Evolutionary conservation across 257 asterid species (phyloP), one percentile per base, ranked within the genome.

Genomic region (Datura wrightii): DNA sequence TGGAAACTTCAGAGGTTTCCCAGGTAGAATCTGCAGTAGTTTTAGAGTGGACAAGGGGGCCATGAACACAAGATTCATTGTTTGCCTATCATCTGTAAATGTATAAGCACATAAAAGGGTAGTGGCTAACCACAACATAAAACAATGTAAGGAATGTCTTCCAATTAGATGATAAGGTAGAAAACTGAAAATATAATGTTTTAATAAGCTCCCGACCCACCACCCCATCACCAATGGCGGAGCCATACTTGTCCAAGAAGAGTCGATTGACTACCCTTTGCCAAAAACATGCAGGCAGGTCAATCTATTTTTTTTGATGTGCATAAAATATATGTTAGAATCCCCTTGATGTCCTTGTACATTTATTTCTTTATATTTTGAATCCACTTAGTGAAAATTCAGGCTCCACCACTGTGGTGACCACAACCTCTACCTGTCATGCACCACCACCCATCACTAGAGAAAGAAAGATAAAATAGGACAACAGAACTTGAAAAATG

Each of bases 11-110:
- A 46, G 89, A 76, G 87, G 85, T 87, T 63, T 89, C 91, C 94
- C 90, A 89, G 62, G 87, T 71, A 34, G 89, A 56, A 86, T 87
- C 86, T 78, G 87, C 89, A 86, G 90, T 65, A 86, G 83, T 79
- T 88, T 86, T 85, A 36, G 88, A 83, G 86, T 85, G 87, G 66
- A 88, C 39, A 67, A 71, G 82, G 70, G 91, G 90, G 78, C 63
- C 72, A 81, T 87, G 91, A 91, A 76, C 82, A 91, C 86, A 88
- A 90, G 90, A 81, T 89, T 90, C 93, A 89, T 81, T 37, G 86
- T 91, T 69, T 90, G 92, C 86, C 90, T 88, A 84, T 92, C 91
- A 83, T 90, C 99, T 94, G 89, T n/a, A 80, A 54, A 69, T 69
- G 85, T 66, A 60, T 82, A 86, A 78, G 58, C 50, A 70, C 52